Evolutionary conservation across 75 land plant species (phyloP).

Genomic region (Adiantum capillusveneris): DNA sequence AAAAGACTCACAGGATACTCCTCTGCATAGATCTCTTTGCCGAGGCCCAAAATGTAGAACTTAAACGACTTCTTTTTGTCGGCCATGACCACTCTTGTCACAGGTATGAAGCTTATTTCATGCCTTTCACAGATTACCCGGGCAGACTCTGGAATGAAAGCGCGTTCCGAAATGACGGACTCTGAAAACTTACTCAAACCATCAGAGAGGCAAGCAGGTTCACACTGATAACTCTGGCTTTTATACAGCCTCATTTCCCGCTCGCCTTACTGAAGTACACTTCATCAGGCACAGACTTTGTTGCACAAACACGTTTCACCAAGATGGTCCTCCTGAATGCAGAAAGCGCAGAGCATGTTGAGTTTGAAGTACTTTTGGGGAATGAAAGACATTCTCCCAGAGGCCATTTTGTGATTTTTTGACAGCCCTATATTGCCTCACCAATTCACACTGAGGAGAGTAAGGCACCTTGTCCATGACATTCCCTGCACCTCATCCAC

Average conservation of each 20-base stretch:
- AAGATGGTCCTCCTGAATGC: no score
- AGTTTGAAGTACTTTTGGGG: no score
- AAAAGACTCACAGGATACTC: slow-evolving; percentile 44
- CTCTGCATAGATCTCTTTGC: slow-evolving; percentile 68
- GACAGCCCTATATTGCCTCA: no score
- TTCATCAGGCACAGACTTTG: slow-evolving; percentile 86
- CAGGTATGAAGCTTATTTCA: slow-evolving; percentile 77
- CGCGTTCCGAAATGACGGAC: slow-evolving; percentile 61
- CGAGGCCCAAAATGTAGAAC: slow-evolving; percentile 75
- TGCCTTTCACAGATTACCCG: slow-evolving; percentile 87
- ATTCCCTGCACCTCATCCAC: no score
- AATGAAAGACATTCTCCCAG: no score
- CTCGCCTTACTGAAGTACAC: slow-evolving; percentile 70
- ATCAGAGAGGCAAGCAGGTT: slow-evolving; percentile 70
- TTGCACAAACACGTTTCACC: slow-evolving; percentile 70
- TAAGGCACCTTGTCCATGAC: no score
- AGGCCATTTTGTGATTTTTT: no score
- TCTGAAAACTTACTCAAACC: slow-evolving; percentile 80
- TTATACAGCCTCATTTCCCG: slow-evolving; percentile 74
- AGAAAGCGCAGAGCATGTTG: no score
- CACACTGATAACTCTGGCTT: slow-evolving; percentile 78
- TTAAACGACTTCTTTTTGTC: slow-evolving; percentile 53
- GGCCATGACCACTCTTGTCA: slow-evolving; percentile 77
- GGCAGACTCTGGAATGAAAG: slow-evolving; percentile 58
- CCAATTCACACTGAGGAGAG: no score